Conservation (phyloP, 1,139 yeast species). For the Magnusiomyces tetraspermus region DNA sequence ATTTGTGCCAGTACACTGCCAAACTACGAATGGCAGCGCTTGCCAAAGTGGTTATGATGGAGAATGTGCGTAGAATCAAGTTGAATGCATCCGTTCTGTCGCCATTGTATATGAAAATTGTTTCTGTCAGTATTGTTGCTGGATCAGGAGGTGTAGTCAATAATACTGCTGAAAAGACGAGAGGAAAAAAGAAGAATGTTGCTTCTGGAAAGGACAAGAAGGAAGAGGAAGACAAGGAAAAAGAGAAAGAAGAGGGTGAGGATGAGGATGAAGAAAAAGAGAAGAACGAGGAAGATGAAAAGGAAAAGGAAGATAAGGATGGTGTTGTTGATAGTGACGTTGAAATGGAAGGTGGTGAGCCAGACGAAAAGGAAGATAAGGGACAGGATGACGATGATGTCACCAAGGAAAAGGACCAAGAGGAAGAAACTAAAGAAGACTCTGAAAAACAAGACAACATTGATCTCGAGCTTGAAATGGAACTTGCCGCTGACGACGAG, state of each 20-base stretch:
- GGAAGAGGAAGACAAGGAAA: not conserved
- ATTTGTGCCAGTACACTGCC: constrained; percentile 18
- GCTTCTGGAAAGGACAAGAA: not conserved
- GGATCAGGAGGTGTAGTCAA: not conserved
- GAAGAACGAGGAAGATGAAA: too few relatives aligned
- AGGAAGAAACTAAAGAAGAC: too few relatives aligned
- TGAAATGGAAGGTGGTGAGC: too few relatives aligned
- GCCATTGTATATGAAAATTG: constrained; percentile 10
- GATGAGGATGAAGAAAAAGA: not conserved
- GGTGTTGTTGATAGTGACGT: too few relatives aligned
- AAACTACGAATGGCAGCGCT: constrained; percentile 20
- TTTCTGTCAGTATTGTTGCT: constrained; percentile 10
- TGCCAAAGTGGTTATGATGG: constrained; percentile 17
- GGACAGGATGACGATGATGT: too few relatives aligned
- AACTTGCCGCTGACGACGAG: too few relatives aligned
- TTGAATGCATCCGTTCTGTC: constrained; percentile 23
- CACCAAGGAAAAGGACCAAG: too few relatives aligned
- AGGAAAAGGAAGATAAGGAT: too few relatives aligned
- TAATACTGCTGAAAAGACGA: not conserved
- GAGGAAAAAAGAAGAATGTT: not conserved
- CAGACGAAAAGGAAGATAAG: too few relatives aligned
- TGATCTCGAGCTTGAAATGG: too few relatives aligned
- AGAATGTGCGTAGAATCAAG: constrained; percentile 17
- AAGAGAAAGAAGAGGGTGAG: not conserved
- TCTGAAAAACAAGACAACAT: too few relatives aligned